Evolutionary conservation across 2,329 filamentous ascomycete species (phyloP), one percentile per base, ranked within the genome.

Genomic region (Talaromyces islandicus): DNA sequence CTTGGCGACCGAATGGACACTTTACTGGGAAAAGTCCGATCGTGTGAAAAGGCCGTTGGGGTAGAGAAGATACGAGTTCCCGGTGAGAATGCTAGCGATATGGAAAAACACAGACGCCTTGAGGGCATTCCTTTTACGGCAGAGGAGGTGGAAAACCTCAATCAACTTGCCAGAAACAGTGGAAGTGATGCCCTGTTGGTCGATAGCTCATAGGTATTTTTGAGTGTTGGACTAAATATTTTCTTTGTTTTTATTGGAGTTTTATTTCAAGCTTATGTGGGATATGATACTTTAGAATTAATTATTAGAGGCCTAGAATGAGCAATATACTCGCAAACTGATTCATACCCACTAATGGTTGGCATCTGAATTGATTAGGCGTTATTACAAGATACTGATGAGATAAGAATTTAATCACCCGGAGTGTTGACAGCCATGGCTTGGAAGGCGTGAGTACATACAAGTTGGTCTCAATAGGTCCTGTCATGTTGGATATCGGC

Each of bases 1-100:
- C 38, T 48, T 9, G 5, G 6, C 17, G 58, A 56, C 7, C 27
- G 59, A 12, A 61, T 61, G 59, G 55, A 58, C 46, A 54, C 55
- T 19, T 50, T 61, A 21, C 21, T 61, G 35, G 9, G 35, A 19
- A 54, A 32, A 7, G 35, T 58, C 2, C 7, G 52, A 4, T n/a
- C 17, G 5, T 57, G 48, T n/a, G 51, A 48, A 11, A 54, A 54
- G 30, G 59, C 55, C 6, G 55, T 24, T 12, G 59, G 59, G 2
- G 27, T 58, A 9, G 51, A 61, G 17, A 51, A 46, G 7, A 52
- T 61, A n/a, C 50, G 27, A 21, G 41, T 32, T 21, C 56, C 55
- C 11, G 59, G 59, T 9, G 59, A 61, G 43, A 54, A 50, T 19
- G 56, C 24, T 38, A 29, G 25, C 30, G 54, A 53, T 17, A 52